A percentile compares a stretch with the other conserved stretches of the same genome.
Evolutionary conservation across 345 rosid genomes (phyloP).

Genomic region (Hevea brasiliensis): DNA sequence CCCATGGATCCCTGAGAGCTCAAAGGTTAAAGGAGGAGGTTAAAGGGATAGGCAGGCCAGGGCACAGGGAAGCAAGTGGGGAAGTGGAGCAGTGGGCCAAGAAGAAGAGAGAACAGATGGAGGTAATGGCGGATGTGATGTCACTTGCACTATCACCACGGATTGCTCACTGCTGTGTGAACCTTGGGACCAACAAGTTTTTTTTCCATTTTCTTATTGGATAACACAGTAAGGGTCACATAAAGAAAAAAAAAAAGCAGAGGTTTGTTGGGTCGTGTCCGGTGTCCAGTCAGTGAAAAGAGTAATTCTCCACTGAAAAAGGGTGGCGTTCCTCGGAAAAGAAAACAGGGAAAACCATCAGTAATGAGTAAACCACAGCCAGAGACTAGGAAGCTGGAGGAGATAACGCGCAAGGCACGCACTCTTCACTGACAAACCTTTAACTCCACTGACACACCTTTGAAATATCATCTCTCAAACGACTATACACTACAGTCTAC

Average conservation of each 20-base stretch:
- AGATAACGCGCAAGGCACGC: conserved; percentile 53
- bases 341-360: background rate
- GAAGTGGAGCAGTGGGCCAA: background rate
- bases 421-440: conserved; percentile 8
- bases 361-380: too few relatives aligned
- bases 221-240: background rate
- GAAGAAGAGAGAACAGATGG: background rate
- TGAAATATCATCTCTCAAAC: too few relatives aligned
- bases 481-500: too few relatives aligned
- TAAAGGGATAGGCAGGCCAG: too few relatives aligned
- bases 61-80: background rate
- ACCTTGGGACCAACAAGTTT: background rate
- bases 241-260: background rate
- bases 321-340: background rate
- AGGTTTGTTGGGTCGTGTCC: conserved; percentile 31
- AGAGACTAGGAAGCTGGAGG: background rate
- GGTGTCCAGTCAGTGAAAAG: too few relatives aligned
- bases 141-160: conserved; percentile 5
- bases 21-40: too few relatives aligned
- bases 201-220: background rate
- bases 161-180: background rate
- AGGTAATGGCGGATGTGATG: conserved; percentile 18
- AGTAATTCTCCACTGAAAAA: too few relatives aligned
- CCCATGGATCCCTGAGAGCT: too few relatives aligned
- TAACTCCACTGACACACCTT: too few relatives aligned